phyloP scores from a whole-genome alignment of 2,329 filamentous ascomycete species.

The Nigrograna mackinnonii region DNA sequence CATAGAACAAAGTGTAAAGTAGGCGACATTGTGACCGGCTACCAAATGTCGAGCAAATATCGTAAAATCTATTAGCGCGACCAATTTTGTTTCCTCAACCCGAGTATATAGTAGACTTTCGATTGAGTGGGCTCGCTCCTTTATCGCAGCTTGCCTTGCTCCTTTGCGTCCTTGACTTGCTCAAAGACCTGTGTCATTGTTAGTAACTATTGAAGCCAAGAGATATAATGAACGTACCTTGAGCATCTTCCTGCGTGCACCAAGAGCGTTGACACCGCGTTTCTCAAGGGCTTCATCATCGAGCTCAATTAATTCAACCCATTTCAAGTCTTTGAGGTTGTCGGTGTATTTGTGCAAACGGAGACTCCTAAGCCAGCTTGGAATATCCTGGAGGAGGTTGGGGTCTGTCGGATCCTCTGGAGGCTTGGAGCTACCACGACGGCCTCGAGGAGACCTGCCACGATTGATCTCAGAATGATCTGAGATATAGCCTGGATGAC shows the following conservation, averaged over 20 bases:
- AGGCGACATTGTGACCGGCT: too few species aligned
- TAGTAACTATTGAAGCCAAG: slow-evolving; percentile 21
- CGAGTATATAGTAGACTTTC: background rate
- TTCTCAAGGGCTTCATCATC: slow-evolving; percentile 93
- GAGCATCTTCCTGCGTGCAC: slow-evolving; percentile 94
- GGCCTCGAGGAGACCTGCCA: slow-evolving; percentile 87
- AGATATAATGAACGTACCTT: slow-evolving; percentile 63
- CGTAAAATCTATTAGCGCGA: too few species aligned
- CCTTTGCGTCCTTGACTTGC: slow-evolving; percentile 74
- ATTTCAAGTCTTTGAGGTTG: slow-evolving; percentile 95
- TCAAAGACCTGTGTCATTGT: slow-evolving; percentile 73
- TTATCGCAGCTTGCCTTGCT: slow-evolving; percentile 45
- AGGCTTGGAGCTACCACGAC: slow-evolving; percentile 93
- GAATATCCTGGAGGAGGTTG: slow-evolving; percentile 88
- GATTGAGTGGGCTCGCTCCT: slow-evolving; percentile 12
- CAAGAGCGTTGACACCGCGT: slow-evolving; percentile 90
- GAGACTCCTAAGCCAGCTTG: slow-evolving; percentile 91
- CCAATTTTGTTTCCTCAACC: slow-evolving; percentile 3
- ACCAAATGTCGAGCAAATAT: too few species aligned
- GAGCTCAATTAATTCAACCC: slow-evolving; percentile 88
- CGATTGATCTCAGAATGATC: slow-evolving; percentile 91
- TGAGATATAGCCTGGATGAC: slow-evolving; percentile 72
- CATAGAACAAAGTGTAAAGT: too few species aligned
- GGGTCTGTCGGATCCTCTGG: slow-evolving; percentile 97
- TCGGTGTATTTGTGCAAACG: slow-evolving; percentile 99